These are phyloP conservation scores for Metarhizium sp. DNA, from an alignment of 2,329 filamentous ascomycete genomes.

Conservation along the genomic window DNA sequence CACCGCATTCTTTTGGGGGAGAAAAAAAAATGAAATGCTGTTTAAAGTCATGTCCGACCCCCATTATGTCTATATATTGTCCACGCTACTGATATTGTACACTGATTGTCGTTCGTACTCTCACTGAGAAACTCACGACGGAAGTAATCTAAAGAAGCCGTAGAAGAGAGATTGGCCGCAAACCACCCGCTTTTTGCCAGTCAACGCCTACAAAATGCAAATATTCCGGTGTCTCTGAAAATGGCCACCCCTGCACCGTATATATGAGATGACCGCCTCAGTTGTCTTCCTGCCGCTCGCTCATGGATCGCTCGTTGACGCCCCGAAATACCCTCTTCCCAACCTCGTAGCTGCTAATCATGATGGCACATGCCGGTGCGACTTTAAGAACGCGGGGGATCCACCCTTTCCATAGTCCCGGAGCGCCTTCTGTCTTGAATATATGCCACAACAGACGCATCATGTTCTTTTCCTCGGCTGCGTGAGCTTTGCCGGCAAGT, in stretches of 20 bases:
- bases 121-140: background rate
- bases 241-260: background rate
- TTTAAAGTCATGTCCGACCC: background rate
- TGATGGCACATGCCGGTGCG: conserved; percentile 92
- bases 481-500: conserved; percentile 25
- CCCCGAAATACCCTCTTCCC: conserved; percentile 79
- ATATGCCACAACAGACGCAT: conserved; percentile 82
- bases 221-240: background rate
- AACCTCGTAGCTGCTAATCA: conserved; percentile 97
- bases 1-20: too few relatives aligned
- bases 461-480: conserved; percentile 72
- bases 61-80: background rate
- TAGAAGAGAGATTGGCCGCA: background rate
- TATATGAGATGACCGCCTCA: background rate
- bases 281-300: conserved; percentile 2
- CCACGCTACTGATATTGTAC: conserved; percentile 1
- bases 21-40: too few relatives aligned
- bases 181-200: background rate
- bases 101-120: background rate
- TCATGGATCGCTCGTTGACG: conserved; percentile 49
- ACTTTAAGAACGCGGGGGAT: conserved; percentile 87
- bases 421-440: conserved; percentile 70
- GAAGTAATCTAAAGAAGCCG: background rate
- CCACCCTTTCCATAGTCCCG: conserved; percentile 86
- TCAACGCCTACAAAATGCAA: conserved; percentile 1